Percentiles rank a stretch among this genome's conserved stretches.
These are phyloP conservation scores for Hanseniaspora sp. DNA, from an alignment of 1,139 yeast genomes.

Conservation along the genomic window DNA sequence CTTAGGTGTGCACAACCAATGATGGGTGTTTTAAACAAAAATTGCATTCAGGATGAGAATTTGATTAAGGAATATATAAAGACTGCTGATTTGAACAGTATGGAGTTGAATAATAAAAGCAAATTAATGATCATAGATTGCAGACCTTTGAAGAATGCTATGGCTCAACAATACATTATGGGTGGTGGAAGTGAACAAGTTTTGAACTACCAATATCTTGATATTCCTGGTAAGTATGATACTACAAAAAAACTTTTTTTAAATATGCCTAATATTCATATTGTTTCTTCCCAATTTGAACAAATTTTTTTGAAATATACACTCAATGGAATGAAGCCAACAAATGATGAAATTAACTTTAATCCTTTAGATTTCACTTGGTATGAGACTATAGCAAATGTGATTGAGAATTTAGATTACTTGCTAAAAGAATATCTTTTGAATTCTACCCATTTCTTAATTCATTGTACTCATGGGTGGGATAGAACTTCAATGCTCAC, in stretches of 20 bases:
- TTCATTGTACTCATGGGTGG: constrained; percentile 98
- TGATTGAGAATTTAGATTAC: constrained; percentile 67
- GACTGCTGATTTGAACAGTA: constrained; percentile 19
- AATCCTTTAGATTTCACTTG: constrained; percentile 43
- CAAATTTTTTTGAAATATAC: constrained; percentile 52
- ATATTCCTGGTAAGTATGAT: constrained; percentile 19
- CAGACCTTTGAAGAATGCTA: constrained; percentile 84
- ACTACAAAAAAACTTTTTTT: constrained; percentile 58
- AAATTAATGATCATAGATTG: constrained; percentile 77
- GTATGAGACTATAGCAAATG: constrained; percentile 60
- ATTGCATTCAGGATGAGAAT: constrained; percentile 87
- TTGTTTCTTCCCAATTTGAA: constrained; percentile 73
- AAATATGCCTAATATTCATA: constrained; percentile 91
- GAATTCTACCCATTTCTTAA: constrained; percentile 68
- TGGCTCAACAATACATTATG: constrained; percentile 80
- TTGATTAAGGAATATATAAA: constrained; percentile 61
- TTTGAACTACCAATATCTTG: constrained; percentile 54
- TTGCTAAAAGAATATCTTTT: constrained; percentile 69
- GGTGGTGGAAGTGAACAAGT: constrained; percentile 96
- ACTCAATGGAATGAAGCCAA: constrained; percentile 30
- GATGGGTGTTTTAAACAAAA: constrained; percentile 76
- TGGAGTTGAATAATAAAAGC: constrained; percentile 27
- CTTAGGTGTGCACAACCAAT: constrained; percentile 88
- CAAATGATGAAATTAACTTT: neutral
- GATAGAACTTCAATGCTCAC: constrained; percentile 88